phyloP scores from a whole-genome alignment of 768 basidiomycete genomes.

The Myochromella boudieri region DNA sequence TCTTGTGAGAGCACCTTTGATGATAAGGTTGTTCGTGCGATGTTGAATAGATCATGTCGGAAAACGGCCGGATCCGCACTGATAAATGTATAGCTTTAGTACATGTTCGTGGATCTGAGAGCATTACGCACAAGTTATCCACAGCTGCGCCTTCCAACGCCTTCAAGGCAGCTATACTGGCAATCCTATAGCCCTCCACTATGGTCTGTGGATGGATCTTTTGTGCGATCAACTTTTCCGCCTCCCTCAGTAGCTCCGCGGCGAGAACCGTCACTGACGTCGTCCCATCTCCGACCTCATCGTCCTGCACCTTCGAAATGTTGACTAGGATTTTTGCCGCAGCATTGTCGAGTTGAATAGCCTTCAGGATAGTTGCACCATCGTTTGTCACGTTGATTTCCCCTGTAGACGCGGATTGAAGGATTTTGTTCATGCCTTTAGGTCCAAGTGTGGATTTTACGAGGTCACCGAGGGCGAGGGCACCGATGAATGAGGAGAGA shows the following conservation, averaged over 20 bases:
- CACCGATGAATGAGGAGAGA: constrained; percentile 96
- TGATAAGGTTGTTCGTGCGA: constrained; percentile 92
- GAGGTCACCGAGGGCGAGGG: constrained; percentile 94
- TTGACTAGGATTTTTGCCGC: constrained; percentile 99
- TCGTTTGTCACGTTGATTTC: constrained; percentile 98
- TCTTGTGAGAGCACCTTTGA: constrained; percentile 96
- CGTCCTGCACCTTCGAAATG: constrained; percentile 99
- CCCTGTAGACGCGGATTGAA: constrained; percentile 86
- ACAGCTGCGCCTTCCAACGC: constrained; percentile 82
- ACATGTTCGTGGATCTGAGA: background rate
- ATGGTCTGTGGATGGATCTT: constrained; percentile 99
- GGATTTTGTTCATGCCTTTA: constrained; percentile 99
- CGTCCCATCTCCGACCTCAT: constrained; percentile 97
- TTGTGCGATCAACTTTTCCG: constrained; percentile 88
- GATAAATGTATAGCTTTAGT: constrained; percentile 1
- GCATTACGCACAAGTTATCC: constrained; percentile 74
- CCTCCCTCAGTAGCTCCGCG: constrained; percentile 89
- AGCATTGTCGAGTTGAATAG: constrained; percentile 96
- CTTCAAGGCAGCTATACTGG: constrained; percentile 77
- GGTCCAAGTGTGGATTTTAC: constrained; percentile 98
- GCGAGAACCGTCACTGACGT: constrained; percentile 91
- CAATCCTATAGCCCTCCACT: constrained; percentile 94
- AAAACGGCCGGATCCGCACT: constrained; percentile 76
- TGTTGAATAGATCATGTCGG: constrained; percentile 91
- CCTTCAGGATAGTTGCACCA: constrained; percentile 96